Base-by-base conservation (phyloP, 257 asterid species). In the Salvia rosmarinus region DNA sequence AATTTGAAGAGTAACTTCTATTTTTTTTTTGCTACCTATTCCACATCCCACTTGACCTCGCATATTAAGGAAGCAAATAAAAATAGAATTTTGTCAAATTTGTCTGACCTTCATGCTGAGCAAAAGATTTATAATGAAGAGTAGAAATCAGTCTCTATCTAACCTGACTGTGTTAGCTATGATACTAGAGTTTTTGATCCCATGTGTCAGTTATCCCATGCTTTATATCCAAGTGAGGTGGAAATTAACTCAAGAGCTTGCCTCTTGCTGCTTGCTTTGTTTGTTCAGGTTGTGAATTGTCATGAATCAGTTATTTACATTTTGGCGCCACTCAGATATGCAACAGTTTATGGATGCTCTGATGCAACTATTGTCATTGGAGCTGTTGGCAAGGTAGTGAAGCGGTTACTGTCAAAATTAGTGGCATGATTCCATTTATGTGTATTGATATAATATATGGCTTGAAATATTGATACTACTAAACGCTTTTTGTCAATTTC, bases 311-410 rank as follows among this genome's bases (percentile, higher is more conserved):
- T 86, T 23, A 90, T 93, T 77, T 93, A 93, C 82, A 82, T 93
- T 68, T 78, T 93, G 81, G 97, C 98, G 56, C 97, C 98, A 70
- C 77, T 93, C 78, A 83, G 61, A 80, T 93, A 89, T 85, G 96
- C 92, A 28, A 89, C 94, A 42, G 85, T 90, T 57, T 93, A 93
- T 77, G 98, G 97, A 79, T 93, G 98, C 85, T 93, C 98, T 70
- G 98, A 93, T 83, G 98, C 98, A 57, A 93, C 98, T 39, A 88
- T 93, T 62, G 85, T 93, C 80, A 83, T 93, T 57, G 98, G 98
- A 64, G 97, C 98, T 55, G 90, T 93, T 80, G 98, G 98, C 89
- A 90, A 93, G 97, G 98, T 93, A 87, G 62, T 73, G 40, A 66
- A 46, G 52, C 52, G 21, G 63, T 61, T 34, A 34, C 32, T 28